Percentiles rank a stretch among this genome's conserved stretches.
These are phyloP conservation scores for Heritiera littoralis DNA, from an alignment of 345 rosid species.

Conservation along the genomic window DNA sequence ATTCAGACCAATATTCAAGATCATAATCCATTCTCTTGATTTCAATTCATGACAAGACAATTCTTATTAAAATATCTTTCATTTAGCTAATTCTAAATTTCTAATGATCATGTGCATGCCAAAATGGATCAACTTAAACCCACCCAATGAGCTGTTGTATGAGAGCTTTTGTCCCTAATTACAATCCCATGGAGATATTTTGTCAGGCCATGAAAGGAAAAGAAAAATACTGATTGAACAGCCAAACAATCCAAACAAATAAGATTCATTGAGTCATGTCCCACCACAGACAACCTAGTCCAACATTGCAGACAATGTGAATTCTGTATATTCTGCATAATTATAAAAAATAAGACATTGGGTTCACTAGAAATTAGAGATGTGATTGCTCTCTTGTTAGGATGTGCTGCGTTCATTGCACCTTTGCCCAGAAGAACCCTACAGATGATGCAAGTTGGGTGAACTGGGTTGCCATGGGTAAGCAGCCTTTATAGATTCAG, in stretches of 20 bases:
- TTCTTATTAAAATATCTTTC: neutral
- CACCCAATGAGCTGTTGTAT: slow-evolving; percentile 5
- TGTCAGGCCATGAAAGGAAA: neutral
- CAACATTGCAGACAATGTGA: neutral
- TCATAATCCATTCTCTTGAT: neutral
- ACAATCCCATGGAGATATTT: slow-evolving; percentile 27
- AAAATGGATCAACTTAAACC: slow-evolving; percentile 11
- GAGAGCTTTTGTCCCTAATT: neutral
- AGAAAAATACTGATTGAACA: slow-evolving; percentile 32
- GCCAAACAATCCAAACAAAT: slow-evolving; percentile 23
- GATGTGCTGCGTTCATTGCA: neutral
- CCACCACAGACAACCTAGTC: slow-evolving; percentile 22
- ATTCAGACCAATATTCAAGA: no score
- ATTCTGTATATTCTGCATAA: neutral
- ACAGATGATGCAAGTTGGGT: neutral
- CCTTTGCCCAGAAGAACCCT: neutral
- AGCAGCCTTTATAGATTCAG: neutral
- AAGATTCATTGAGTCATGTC: slow-evolving; percentile 35
- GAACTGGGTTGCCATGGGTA: neutral
- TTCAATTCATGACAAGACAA: neutral
- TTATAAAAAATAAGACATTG: neutral
- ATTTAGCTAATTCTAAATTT: neutral
- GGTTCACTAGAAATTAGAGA: slow-evolving; percentile 13
- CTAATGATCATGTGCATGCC: slow-evolving; percentile 18
- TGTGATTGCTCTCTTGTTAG: slow-evolving; percentile 29